These are phyloP conservation scores for Ceratopteris richardii DNA, from an alignment of 75 land plant species.

Conservation along the genomic window DNA sequence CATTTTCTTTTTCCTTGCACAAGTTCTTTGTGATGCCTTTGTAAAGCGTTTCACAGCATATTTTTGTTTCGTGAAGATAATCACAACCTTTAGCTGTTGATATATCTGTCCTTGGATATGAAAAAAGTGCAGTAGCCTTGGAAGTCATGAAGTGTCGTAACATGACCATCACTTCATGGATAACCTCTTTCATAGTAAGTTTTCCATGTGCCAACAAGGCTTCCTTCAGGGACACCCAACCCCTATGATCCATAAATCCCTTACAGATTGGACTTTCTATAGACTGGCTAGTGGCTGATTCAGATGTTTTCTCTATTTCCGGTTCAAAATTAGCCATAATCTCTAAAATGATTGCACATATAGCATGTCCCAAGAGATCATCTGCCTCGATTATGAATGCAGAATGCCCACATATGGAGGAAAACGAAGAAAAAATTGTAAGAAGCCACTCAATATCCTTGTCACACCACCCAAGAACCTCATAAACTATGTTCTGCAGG, in stretches of 20 bases:
- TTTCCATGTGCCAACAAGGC: background rate
- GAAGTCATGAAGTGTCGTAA: background rate
- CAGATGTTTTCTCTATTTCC: background rate
- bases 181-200: background rate
- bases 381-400: constrained; percentile 6
- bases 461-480: constrained; percentile 10
- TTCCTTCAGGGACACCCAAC: background rate
- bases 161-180: background rate
- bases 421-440: constrained; percentile 12
- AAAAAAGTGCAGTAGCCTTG: background rate
- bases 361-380: constrained; percentile 7
- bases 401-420: constrained; percentile 10
- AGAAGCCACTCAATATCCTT: constrained; percentile 8
- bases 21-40: background rate
- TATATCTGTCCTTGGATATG: background rate
- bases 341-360: constrained; percentile 6
- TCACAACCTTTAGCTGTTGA: background rate
- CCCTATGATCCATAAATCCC: background rate
- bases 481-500: constrained; percentile 4
- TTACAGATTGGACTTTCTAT: background rate
- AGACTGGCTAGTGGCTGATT: background rate
- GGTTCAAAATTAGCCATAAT: constrained; percentile 4
- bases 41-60: background rate
- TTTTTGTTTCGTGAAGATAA: background rate
- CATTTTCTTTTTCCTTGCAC: too few relatives aligned